phyloP scores from a whole-genome alignment of 2,329 filamentous ascomycete species.

The Talaromyces islandicus region DNA sequence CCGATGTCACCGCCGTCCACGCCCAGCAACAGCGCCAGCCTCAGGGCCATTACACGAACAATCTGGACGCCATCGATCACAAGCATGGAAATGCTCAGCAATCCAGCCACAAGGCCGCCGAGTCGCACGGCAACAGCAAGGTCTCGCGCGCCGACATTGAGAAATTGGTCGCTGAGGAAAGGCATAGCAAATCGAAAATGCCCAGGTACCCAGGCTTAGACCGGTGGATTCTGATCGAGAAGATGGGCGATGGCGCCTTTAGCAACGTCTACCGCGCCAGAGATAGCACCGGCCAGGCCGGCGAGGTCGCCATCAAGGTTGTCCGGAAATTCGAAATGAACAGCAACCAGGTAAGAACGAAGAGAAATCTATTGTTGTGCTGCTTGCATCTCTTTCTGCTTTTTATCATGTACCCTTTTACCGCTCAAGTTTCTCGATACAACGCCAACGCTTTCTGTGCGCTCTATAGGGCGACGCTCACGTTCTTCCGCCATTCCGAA shows the following conservation, averaged over 20 bases:
- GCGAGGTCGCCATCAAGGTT: constrained; percentile 94
- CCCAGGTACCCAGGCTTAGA: constrained; percentile 80
- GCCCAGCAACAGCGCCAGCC: constrained; percentile 55
- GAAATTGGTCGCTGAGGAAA: constrained; percentile 85
- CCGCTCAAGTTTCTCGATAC: constrained; percentile 23
- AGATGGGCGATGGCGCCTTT: constrained; percentile 99
- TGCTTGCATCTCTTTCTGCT: constrained; percentile 21
- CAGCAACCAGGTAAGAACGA: constrained; percentile 81
- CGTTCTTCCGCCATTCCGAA: constrained; percentile 63
- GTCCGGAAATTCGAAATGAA: constrained; percentile 99
- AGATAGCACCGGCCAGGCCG: constrained; percentile 64
- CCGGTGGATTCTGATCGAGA: constrained; percentile 79
- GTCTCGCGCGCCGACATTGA: constrained; percentile 60
- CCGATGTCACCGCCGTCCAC: constrained; percentile 58
- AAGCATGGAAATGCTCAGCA: constrained; percentile 61
- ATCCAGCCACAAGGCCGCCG: constrained; percentile 45
- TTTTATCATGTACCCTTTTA: constrained; percentile 15
- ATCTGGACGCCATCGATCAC: constrained; percentile 57
- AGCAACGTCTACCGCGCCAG: constrained; percentile 94
- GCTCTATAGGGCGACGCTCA: constrained; percentile 72
- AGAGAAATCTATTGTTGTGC: constrained; percentile 15
- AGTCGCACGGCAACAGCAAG: constrained; percentile 46
- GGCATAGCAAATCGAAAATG: constrained; percentile 76
- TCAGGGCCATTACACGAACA: constrained; percentile 45
- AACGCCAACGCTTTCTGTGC: constrained; percentile 45